phyloP scores from a whole-genome alignment of 257 asterid species.

The Linaria vulgaris region DNA sequence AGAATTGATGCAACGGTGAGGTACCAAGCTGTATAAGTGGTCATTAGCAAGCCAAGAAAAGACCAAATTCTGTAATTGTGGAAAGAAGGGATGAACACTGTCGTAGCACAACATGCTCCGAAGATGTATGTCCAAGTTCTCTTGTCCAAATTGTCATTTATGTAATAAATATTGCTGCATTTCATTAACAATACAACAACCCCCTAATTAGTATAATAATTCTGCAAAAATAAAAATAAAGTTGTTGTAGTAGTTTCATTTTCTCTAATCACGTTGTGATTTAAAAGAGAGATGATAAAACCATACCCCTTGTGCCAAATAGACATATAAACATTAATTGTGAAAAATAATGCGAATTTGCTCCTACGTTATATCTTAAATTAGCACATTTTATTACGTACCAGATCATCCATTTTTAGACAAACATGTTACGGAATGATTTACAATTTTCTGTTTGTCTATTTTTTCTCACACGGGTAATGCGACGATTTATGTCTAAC shows the following conservation, averaged over 20 bases:
- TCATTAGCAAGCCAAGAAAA: constrained; percentile 80
- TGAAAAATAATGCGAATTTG: no score
- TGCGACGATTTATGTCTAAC: no score
- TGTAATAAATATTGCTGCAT: constrained; percentile 90
- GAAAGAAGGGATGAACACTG: constrained; percentile 89
- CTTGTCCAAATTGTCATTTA: constrained; percentile 94
- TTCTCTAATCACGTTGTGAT: neutral
- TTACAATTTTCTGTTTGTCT: no score
- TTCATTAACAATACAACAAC: constrained; percentile 2
- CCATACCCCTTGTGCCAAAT: no score
- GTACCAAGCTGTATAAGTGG: constrained; percentile 96
- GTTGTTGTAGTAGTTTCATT: neutral
- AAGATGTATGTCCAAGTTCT: constrained; percentile 93
- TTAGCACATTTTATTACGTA: no score
- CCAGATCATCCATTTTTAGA: no score
- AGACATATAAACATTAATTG: no score
- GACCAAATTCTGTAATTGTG: constrained; percentile 97
- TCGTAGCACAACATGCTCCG: constrained; percentile 95
- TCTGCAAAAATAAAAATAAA: constrained; percentile 6
- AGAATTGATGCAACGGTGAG: constrained; percentile 80
- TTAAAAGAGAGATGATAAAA: no score
- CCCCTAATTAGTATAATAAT: neutral
- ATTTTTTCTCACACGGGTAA: no score
- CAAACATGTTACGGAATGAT: no score
- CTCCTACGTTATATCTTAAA: no score